Evolutionary conservation across 768 basidiomycete species (phyloP), one percentile per base, ranked within the genome.

Genomic region (Amanita inopinata): DNA sequence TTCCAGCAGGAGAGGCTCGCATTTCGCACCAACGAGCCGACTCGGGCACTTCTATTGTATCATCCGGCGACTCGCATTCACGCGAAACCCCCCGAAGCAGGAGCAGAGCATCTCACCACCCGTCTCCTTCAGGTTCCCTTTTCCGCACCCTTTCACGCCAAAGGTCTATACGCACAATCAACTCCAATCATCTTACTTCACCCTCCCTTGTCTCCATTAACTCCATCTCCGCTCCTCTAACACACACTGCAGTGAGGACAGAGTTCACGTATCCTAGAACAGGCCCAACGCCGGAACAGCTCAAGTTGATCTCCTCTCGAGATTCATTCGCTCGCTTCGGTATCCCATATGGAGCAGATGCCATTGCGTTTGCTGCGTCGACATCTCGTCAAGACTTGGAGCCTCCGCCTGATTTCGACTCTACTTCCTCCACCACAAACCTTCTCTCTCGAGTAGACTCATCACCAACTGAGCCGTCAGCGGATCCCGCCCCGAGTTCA

Each of bases 211-310:
- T 85, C 43, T 85, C 85, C 12, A 65, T 87, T 25, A 67, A 76
- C 49, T 83, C 74, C 7, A 89, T 90, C 45, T 86, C 83, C 4
- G 55, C 82, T 3, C 87, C 87, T 5, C 71, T 90, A 6, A 70
- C 78, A 4, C 83, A 90, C 56, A 89, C 87, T 8, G 63, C 73
- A 19, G 64, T 73, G 15, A 77, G 81, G 17, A 80, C 85, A 1
- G 79, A 81, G 54, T 83, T 87, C 48, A 71, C 71, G 12, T 83
- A 77, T 51, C 83, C 82, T 1, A 69, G 69, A 50, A 50, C 66
- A 5, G 81, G 80, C 0, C 76, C 76, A 2, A 83, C 81, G 5
- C 70, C 79, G 0, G 72, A 75, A 43, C 74, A 76, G 47, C 59
- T 90, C 46, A 79, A 71, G 54, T 63, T 86, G 43, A 80, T 90